Percentiles rank a stretch among this genome's conserved stretches.
Evolutionary conservation across 371 early-diverging fungal species (phyloP).

Genomic region (Zychaea mexicana): DNA sequence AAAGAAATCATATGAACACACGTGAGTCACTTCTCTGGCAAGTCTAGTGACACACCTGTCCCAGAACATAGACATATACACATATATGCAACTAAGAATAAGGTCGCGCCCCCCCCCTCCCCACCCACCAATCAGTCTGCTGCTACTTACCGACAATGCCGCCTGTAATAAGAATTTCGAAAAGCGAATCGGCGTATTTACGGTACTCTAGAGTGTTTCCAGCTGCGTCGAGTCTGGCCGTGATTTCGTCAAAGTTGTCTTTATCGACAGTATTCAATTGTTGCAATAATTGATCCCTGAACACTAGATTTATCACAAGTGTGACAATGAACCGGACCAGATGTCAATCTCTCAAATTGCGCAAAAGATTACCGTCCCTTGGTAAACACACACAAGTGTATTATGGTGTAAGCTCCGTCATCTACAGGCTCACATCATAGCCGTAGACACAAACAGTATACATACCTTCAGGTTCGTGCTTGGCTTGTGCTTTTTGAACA

Average conservation of each 20-base stretch:
- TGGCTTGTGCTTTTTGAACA: slow-evolving; percentile 8
- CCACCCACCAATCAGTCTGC: too few relatives aligned
- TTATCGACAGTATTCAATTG: slow-evolving; percentile 60
- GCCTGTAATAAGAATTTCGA: slow-evolving; percentile 90
- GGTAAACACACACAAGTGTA: too few relatives aligned
- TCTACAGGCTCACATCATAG: background rate
- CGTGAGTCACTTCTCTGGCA: too few relatives aligned
- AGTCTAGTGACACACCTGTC: background rate
- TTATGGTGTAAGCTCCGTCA: too few relatives aligned
- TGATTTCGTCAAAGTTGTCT: slow-evolving; percentile 73
- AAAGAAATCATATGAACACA: too few relatives aligned
- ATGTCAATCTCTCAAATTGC: too few relatives aligned
- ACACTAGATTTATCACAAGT: slow-evolving; percentile 48
- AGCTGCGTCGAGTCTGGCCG: slow-evolving; percentile 75
- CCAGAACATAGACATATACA: background rate
- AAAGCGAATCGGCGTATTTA: slow-evolving; percentile 92
- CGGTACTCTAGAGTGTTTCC: slow-evolving; percentile 91
- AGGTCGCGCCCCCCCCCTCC: too few relatives aligned
- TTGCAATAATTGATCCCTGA: slow-evolving; percentile 75
- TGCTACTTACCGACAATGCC: slow-evolving; percentile 74
- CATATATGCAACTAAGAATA: background rate
- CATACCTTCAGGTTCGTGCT: slow-evolving; percentile 43
- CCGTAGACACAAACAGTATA: too few relatives aligned
- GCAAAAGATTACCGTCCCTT: too few relatives aligned
- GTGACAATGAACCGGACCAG: too few relatives aligned